phyloP scores from a whole-genome alignment of 164 flowering plant species.

The Chimonanthus praecox region DNA sequence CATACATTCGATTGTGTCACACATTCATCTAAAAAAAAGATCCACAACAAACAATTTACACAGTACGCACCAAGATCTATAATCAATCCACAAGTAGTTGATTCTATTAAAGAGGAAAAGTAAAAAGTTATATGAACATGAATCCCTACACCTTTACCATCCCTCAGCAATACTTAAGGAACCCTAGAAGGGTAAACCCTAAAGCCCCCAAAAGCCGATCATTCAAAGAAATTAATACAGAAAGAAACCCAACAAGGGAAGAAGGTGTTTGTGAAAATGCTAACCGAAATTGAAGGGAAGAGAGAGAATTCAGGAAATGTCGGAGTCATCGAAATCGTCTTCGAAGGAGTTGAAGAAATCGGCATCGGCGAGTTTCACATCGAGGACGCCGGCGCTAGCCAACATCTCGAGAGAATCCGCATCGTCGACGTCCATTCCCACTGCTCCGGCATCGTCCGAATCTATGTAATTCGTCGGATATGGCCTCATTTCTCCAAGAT shows the following conservation, averaged over 20 bases:
- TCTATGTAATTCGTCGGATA: conserved; percentile 30
- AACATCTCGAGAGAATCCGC: conserved; percentile 52
- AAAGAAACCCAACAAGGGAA: no score
- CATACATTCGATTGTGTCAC: not conserved
- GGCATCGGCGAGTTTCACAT: conserved; percentile 55
- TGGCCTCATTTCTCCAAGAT: conserved; percentile 24
- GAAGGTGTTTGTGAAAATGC: no score
- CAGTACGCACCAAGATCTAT: no score
- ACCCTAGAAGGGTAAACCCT: no score
- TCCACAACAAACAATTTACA: no score
- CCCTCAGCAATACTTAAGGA: no score
- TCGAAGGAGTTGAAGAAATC: conserved; percentile 77
- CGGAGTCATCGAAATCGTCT: conserved; percentile 76
- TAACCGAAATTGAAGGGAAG: not conserved
- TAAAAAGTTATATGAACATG: no score
- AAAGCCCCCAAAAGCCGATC: no score
- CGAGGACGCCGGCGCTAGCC: conserved; percentile 44
- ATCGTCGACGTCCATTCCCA: conserved; percentile 67
- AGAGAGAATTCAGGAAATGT: conserved; percentile 29
- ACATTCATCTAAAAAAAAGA: not conserved
- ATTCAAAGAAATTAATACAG: no score
- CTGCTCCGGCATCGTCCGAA: conserved; percentile 37
- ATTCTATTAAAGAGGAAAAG: no score
- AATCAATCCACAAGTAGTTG: no score
- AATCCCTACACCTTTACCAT: no score